Evolutionary conservation across 75 land plant genomes (phyloP).

Genomic region (Selaginella tamariscina): DNA sequence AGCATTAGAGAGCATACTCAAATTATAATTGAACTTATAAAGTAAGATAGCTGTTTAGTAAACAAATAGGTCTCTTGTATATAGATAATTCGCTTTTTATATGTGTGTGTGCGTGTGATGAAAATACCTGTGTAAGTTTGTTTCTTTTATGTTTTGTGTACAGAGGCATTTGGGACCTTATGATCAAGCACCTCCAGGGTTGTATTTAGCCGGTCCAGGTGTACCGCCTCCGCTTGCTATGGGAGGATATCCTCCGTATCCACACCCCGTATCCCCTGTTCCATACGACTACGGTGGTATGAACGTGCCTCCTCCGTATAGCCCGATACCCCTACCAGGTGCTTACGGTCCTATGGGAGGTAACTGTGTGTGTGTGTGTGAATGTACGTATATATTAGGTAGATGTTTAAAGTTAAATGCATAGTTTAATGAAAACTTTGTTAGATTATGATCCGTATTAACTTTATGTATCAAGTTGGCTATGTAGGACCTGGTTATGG

Average conservation of each 20-base stretch:
- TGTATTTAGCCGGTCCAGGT: constrained; percentile 39
- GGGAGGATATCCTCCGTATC: constrained; percentile 25
- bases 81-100: too few relatives aligned
- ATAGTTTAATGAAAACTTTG: not conserved
- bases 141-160: not conserved
- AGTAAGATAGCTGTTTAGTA: too few relatives aligned
- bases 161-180: constrained; percentile 20
- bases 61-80: too few relatives aligned
- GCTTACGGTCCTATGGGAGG: constrained; percentile 50
- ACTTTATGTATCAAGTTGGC: not conserved
- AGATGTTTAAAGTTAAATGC: too few relatives aligned
- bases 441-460: not conserved
- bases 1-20: too few relatives aligned
- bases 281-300: constrained; percentile 58
- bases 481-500: constrained; percentile 66
- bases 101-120: too few relatives aligned
- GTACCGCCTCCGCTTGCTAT: constrained; percentile 35
- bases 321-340: constrained; percentile 39
- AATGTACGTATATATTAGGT: too few relatives aligned
- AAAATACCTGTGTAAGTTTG: too few relatives aligned
- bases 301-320: constrained; percentile 45
- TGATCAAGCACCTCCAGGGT: constrained; percentile 25
- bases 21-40: too few relatives aligned
- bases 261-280: constrained; percentile 32
- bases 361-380: too few relatives aligned